Evolutionary conservation across 1,139 yeast species (phyloP).

Genomic region (Hemisphaericaspora lyxosophila): DNA sequence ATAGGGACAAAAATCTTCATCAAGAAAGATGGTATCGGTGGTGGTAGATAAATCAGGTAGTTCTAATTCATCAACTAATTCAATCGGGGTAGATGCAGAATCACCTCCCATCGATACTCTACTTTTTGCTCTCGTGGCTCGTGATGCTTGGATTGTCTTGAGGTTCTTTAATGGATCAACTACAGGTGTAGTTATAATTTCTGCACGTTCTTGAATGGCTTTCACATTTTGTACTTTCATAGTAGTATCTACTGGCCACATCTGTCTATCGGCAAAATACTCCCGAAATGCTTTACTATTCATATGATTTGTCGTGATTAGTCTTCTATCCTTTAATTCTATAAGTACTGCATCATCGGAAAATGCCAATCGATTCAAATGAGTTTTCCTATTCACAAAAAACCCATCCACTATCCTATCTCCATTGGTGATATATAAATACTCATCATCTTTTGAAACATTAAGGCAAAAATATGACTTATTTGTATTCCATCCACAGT

Average conservation of each 20-base stretch:
- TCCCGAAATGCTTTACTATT: constrained; percentile 12
- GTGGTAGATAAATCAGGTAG: not conserved
- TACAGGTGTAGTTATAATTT: not conserved
- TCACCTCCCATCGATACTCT: constrained; percentile 6
- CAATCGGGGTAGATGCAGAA: not conserved
- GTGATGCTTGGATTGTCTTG: not conserved
- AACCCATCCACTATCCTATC: constrained; percentile 6
- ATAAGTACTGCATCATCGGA: constrained; percentile 10
- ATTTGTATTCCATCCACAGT: not conserved
- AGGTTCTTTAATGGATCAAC: constrained; percentile 4
- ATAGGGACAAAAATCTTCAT: constrained; percentile 11
- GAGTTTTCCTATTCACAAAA: constrained; percentile 11
- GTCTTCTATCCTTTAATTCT: constrained; percentile 8
- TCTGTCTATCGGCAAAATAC: constrained; percentile 11
- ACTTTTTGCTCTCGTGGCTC: constrained; percentile 5
- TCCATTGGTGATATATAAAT: constrained; percentile 9
- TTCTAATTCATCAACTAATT: not conserved
- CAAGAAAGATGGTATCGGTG: constrained; percentile 8
- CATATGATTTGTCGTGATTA: constrained; percentile 14
- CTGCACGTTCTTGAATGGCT: not conserved
- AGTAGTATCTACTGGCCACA: constrained; percentile 9
- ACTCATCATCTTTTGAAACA: constrained; percentile 12
- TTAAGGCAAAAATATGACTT: constrained; percentile 4
- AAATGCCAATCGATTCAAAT: constrained; percentile 11
- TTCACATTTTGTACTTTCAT: constrained; percentile 3